A percentile compares a stretch with the other conserved stretches of the same genome.
These are phyloP conservation scores for Samsoniella hepiali DNA, from an alignment of 2,329 filamentous ascomycete species.

Conservation along the genomic window DNA sequence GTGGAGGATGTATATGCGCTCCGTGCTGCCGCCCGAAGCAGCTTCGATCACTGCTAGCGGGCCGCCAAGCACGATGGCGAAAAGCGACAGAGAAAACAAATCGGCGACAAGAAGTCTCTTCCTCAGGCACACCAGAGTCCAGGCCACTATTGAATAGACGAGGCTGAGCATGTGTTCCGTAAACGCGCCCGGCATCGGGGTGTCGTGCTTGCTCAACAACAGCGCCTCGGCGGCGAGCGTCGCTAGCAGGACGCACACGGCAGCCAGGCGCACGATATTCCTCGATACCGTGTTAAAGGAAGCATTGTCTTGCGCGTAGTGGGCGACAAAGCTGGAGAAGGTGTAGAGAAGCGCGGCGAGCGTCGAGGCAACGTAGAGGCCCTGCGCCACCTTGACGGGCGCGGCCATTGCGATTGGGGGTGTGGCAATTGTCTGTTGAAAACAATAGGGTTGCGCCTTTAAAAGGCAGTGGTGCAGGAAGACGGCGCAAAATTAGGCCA, in stretches of 20 bases:
- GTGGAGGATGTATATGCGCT: neutral
- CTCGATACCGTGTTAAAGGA: neutral
- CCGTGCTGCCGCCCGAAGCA: neutral
- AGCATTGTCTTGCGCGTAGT: conserved; percentile 2
- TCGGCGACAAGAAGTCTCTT: neutral
- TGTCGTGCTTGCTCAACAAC: neutral
- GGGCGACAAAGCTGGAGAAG: conserved; percentile 1
- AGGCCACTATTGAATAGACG: neutral
- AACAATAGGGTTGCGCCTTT: neutral
- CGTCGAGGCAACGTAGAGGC: neutral
- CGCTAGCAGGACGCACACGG: neutral
- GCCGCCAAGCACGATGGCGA: neutral
- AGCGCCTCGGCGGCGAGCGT: neutral
- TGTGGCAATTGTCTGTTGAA: no score
- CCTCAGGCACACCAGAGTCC: neutral
- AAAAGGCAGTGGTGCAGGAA: no score
- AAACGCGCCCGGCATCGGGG: neutral
- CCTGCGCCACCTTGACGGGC: neutral
- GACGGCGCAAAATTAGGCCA: neutral
- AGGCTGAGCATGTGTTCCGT: conserved; percentile 1
- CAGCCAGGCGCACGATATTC: neutral
- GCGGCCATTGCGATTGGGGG: neutral
- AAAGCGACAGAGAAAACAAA: neutral
- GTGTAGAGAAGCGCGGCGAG: neutral
- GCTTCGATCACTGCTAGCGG: neutral